Evolutionary conservation across 2,329 filamentous ascomycete species (phyloP), one percentile per base, ranked within the genome.

Genomic region (Botryotinia globosa): DNA sequence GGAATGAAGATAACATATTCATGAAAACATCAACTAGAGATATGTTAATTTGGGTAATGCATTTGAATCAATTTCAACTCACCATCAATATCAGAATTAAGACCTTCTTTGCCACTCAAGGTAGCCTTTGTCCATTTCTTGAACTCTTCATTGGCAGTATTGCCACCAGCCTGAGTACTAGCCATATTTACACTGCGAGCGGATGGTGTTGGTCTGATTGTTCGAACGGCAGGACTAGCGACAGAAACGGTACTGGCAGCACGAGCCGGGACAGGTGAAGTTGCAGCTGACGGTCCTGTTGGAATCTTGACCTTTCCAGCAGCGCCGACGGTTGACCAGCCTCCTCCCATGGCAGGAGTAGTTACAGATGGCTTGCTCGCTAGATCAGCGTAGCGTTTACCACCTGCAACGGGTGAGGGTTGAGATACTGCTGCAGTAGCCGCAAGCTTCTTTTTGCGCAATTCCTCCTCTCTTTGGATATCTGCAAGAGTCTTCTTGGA

Each of bases 391-490:
- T 98, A 98, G 72, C 95, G 92, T 85, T 98, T 98, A 56, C 92
- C 92, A 74, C 83, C 83, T 42, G 78, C 78, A 37, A 85, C 81
- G 59, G 85, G 78, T 39, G 83, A 79, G 45, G 81, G 77, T 44
- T 83, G 82, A 18, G 83, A 81, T 54, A 83, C 82, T 73, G 84
- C 83, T 22, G 81, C 82, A 29, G 85, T 81, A 34, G 86, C 83
- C 18, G 85, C 84, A 37, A 85, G 82, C 77, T 89, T 88, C 78
- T 92, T 90, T 86, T 99, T 99, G 76, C 93, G 91, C 29, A 88
- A 87, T 80, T 98, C 96, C 80, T 99, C 96, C 83, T 99, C 96
- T 75, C 94, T 94, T 81, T 98, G 96, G 73, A 99, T 98, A 77
- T 98, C 95, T 37, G 94, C 93, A 62, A 98, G 86, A 0, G 94